Evolutionary conservation across 805 yeast species (phyloP), one percentile per base, ranked within the genome.

Genomic region (Dipodascus albidus): DNA sequence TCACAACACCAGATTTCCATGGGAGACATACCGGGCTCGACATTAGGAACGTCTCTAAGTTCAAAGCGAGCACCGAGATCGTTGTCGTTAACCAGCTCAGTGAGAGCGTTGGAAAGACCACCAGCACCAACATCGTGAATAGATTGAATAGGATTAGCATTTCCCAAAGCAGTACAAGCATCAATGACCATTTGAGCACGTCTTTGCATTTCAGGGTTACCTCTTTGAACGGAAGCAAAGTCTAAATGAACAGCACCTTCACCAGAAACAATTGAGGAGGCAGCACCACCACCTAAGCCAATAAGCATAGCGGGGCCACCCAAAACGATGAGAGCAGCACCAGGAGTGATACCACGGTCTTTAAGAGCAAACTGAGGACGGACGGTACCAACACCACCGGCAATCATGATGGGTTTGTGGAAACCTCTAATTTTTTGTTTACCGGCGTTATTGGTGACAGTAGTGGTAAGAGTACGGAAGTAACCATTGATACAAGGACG

Each of bases 1-100:
- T 93, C 99, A 64, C 95, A 91, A 79, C 99, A 93, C 99, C 99
- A 93, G 59, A 93, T 88, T 74, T 93, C 99, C 96, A 93, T 87
- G 53, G 99, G 98, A 3, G 98, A 91, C 97, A 93, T 88, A 55
- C 97, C 95, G 50, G 96, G 95, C 70, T 93, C 99, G 59, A 89
- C 78, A 38, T 89, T 83, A 54, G 95, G 79, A 54, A 93, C 84
- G 53, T 90, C 85, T 71, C 99, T 82, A 59, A 93, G 77, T 70
- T 93, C 96, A 59, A 93, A 93, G 59, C 68, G 76, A 24, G 96
- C 99, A 67, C 99, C 99, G 58, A 93, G 77, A 59, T 86, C 93
- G 67, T 93, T 93, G 69, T 93, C 99, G 66, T 93, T 97, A 23
- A 93, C 99, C 59, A 93, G 77, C 72, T 93, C 99, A 8, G 99